phyloP scores from a whole-genome alignment of 2,329 filamentous ascomycete genomes.

The Sclerotinia glacialis region DNA sequence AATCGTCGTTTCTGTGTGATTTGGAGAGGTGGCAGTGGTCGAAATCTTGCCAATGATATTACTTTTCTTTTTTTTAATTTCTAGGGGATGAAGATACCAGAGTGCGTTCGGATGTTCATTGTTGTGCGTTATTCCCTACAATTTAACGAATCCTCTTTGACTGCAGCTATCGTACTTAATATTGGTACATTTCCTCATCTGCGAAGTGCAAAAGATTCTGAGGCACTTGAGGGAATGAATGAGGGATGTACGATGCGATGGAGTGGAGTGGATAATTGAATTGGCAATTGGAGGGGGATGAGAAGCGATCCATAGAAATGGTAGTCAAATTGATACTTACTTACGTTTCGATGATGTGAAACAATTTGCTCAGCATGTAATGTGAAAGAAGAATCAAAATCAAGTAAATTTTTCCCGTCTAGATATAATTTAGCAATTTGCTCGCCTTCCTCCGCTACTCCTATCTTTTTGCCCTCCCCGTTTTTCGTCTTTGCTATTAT shows the following conservation, averaged over 20 bases:
- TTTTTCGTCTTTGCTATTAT: background rate
- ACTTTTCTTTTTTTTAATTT: background rate
- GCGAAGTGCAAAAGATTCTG: background rate
- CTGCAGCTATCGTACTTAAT: background rate
- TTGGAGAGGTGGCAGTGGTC: background rate
- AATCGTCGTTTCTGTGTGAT: background rate
- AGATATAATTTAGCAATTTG: background rate
- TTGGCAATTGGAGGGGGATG: background rate
- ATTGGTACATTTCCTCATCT: slow-evolving; percentile 8
- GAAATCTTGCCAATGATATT: background rate
- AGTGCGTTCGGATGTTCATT: slow-evolving; percentile 1
- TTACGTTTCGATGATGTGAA: background rate
- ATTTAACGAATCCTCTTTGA: too few relatives aligned
- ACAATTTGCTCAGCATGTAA: background rate
- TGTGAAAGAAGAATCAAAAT: background rate
- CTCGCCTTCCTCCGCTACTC: background rate
- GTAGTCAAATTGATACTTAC: background rate
- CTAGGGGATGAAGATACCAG: slow-evolving; percentile 13
- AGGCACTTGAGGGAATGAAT: background rate
- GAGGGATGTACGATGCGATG: background rate
- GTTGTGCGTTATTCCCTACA: background rate
- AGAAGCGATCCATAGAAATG: background rate
- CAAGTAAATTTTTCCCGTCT: background rate
- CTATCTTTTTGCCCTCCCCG: background rate
- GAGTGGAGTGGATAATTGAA: background rate